Evolutionary conservation across 2,329 filamentous ascomycete genomes (phyloP).

Genomic region (Alternaria arborescens): DNA sequence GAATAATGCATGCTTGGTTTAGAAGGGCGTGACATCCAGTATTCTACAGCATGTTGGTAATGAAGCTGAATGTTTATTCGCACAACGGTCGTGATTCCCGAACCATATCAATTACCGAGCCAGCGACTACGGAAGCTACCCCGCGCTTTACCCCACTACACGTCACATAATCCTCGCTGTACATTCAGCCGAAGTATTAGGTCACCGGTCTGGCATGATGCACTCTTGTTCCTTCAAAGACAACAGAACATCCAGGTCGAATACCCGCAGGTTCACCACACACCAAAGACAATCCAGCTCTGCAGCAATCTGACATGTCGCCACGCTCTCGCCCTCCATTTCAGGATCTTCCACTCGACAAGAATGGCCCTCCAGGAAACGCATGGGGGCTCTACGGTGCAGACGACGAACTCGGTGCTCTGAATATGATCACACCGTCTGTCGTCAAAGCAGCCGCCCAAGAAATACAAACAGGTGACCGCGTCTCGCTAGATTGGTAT

Average conservation of each 20-base stretch:
- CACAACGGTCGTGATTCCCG: conserved; percentile 2
- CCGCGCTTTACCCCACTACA: conserved; percentile 33
- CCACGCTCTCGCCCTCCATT: conserved; percentile 50
- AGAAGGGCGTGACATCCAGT: background rate
- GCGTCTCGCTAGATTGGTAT: conserved; percentile 52
- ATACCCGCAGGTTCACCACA: background rate
- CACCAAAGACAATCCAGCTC: background rate
- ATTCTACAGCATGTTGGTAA: background rate
- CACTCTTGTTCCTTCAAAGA: background rate
- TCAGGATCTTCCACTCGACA: conserved; percentile 59
- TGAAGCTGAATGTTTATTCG: background rate
- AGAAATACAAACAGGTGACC: conserved; percentile 56
- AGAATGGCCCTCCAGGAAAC: conserved; percentile 61
- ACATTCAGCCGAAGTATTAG: background rate
- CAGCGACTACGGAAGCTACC: conserved; percentile 20
- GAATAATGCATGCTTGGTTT: background rate
- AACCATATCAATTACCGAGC: conserved; percentile 11
- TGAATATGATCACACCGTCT: conserved; percentile 64
- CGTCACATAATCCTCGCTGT: conserved; percentile 23
- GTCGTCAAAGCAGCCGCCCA: conserved; percentile 53
- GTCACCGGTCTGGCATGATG: background rate
- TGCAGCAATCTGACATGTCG: conserved; percentile 16
- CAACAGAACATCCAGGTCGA: background rate
- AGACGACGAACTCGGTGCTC: conserved; percentile 62
- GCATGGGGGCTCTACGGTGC: conserved; percentile 66